Base-by-base conservation (phyloP, 805 yeast species). In the Wickerhamomyces xylosicus region DNA sequence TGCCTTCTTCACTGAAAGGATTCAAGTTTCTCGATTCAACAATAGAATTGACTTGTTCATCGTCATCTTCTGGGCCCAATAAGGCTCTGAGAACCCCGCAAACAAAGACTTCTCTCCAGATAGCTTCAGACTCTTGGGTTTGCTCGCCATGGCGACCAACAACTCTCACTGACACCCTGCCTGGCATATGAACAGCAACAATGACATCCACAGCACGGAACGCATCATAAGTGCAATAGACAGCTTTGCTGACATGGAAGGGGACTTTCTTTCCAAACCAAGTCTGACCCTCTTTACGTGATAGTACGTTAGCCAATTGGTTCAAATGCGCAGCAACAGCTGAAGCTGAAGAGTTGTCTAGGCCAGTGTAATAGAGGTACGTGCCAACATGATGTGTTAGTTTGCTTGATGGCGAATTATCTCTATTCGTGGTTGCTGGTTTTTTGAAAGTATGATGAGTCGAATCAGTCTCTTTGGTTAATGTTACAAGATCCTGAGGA, bases 21-120 rank as follows among this genome's bases (percentile, higher is more conserved):
- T 86, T 82, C 41, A 85, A 67, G 42, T 81, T 77, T 47, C 95
- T 73, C 31, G 92, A 81, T 54, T 89, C 95, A 9, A 87, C 95
- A 40, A 92, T 71, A 37, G 74, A 69, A 35, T 69, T 67, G 52
- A 64, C 82, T 62, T 61, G 79, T 58, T 83, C 90, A 34, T 79
- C 86, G 37, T 86, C 95, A 37, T 84, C 86, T 46, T 75, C 85
- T 6, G 62, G 57, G 20, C 75, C 75, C 40, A 86, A 62, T 33
- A 92, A 58, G 7, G 89, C 64, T 50, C 98, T 72, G 19, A 86
- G 77, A 45, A 87, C 70, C 2, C 87, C 79, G 52, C 86, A 62
- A 27, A 59, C 57, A 45, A 63, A 67, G 2, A 66, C 62, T 64
- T 84, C 73, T 39, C 65, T 54, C 87, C 89, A 66, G 38, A 72